A percentile compares a stretch with the other conserved stretches of the same genome.
Conservation (phyloP, 2,329 filamentous ascomycete genomes). For the Paramyrothecium roridum region DNA sequence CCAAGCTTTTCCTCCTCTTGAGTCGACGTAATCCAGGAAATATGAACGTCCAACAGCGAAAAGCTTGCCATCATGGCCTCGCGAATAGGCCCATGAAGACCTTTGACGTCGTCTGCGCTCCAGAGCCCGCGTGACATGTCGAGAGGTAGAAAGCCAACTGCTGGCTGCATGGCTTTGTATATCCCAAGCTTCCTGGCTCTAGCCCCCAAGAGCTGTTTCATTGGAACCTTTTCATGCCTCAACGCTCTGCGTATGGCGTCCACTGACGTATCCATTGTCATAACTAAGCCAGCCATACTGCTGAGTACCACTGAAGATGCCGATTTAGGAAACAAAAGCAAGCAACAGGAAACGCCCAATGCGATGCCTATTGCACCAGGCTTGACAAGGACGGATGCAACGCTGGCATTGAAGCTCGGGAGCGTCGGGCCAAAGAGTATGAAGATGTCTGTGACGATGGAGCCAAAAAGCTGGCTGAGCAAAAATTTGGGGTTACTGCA, state of each 20-base stretch:
- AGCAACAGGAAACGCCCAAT: slow-evolving; percentile 37
- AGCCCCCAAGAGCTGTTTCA: slow-evolving; percentile 24
- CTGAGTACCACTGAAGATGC: slow-evolving; percentile 40
- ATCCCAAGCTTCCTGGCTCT: slow-evolving; percentile 24
- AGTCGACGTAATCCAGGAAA: slow-evolving; percentile 21
- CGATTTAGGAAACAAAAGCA: slow-evolving; percentile 47
- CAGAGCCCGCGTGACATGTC: slow-evolving; percentile 44
- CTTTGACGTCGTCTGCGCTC: slow-evolving; percentile 38
- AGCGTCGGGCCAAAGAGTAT: slow-evolving; percentile 39
- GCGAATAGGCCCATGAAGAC: slow-evolving; percentile 30
- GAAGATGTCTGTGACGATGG: slow-evolving; percentile 42
- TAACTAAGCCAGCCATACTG: slow-evolving; percentile 24
- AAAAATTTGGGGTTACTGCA: slow-evolving; percentile 41
- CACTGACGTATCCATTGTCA: slow-evolving; percentile 26
- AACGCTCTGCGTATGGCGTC: slow-evolving; percentile 22
- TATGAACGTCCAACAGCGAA: slow-evolving; percentile 40
- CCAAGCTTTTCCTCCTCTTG: slow-evolving; percentile 13
- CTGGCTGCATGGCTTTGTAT: slow-evolving; percentile 34
- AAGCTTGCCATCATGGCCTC: slow-evolving; percentile 29
- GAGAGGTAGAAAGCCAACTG: slow-evolving; percentile 39
- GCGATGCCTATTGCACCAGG: slow-evolving; percentile 43
- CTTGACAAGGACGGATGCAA: slow-evolving; percentile 37
- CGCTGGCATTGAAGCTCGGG: slow-evolving; percentile 32
- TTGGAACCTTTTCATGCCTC: slow-evolving; percentile 9
- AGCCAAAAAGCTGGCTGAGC: slow-evolving; percentile 41